phyloP scores from a whole-genome alignment of 257 asterid species.

The Solanum ossicruentum region DNA sequence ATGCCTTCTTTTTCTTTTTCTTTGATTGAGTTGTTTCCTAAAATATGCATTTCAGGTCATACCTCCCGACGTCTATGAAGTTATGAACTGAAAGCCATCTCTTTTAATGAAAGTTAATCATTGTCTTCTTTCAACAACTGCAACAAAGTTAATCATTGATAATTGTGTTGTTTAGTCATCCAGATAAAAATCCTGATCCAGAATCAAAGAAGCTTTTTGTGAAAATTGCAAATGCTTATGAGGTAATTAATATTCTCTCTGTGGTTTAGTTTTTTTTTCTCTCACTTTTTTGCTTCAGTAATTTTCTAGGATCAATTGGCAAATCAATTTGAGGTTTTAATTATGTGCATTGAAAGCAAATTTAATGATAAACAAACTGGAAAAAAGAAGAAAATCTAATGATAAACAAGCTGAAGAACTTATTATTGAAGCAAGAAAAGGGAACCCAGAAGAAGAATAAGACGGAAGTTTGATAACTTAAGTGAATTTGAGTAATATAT shows the following conservation, averaged over 20 bases:
- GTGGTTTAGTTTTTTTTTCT: not conserved
- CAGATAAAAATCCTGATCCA: slow-evolving; percentile 90
- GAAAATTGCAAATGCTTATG: slow-evolving; percentile 86
- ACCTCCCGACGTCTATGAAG: too few species aligned
- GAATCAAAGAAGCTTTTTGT: slow-evolving; percentile 72
- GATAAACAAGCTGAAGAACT: too few species aligned
- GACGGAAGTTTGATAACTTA: not conserved
- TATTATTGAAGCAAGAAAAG: not conserved
- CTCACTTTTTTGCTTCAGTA: not conserved
- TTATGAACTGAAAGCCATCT: too few species aligned
- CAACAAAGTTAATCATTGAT: not conserved
- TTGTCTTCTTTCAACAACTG: not conserved
- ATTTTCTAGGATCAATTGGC: not conserved
- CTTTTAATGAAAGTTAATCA: too few species aligned
- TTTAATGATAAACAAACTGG: not conserved
- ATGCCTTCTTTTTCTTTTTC: too few species aligned
- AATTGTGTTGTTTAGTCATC: slow-evolving; percentile 40
- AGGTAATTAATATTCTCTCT: slow-evolving; percentile 29
- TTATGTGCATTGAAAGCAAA: not conserved
- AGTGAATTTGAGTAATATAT: not conserved
- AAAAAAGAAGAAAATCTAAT: not conserved
- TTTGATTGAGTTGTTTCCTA: too few species aligned
- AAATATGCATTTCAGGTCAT: too few species aligned
- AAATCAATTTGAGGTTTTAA: not conserved
- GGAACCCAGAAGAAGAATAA: not conserved